These are phyloP conservation scores for Penicillium freii DNA, from an alignment of 2,329 filamentous ascomycete genomes.

Conservation along the genomic window DNA sequence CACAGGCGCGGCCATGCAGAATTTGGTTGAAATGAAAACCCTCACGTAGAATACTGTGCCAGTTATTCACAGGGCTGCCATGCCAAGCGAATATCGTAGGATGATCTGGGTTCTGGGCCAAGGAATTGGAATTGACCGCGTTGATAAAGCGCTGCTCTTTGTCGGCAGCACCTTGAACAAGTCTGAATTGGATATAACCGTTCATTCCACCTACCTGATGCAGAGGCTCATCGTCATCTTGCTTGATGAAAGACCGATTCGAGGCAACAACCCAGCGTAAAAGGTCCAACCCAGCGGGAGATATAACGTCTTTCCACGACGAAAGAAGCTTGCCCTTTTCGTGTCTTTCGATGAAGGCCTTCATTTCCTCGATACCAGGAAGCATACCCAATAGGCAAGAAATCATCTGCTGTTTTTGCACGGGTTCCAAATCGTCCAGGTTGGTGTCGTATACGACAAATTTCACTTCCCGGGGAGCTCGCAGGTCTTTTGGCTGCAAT, in stretches of 20 bases:
- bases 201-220: conserved; percentile 63
- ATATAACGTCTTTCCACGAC: conserved; percentile 60
- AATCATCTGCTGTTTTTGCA: conserved; percentile 33
- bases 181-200: conserved; percentile 75
- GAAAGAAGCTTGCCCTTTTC: conserved; percentile 39
- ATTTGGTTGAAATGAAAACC: conserved; percentile 70
- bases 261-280: conserved; percentile 88
- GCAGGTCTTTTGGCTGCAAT: not conserved
- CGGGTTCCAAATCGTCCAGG: conserved; percentile 39
- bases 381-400: conserved; percentile 40
- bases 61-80: conserved; percentile 72
- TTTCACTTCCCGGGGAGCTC: not conserved
- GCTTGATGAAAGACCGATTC: conserved; percentile 80
- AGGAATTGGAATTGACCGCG: conserved; percentile 51
- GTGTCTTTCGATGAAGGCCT: conserved; percentile 41
- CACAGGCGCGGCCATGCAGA: conserved; percentile 66
- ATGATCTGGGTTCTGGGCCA: conserved; percentile 44
- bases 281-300: conserved; percentile 64
- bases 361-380: conserved; percentile 43
- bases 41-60: conserved; percentile 85
- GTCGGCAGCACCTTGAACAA: conserved; percentile 83
- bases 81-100: conserved; percentile 86
- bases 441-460: conserved; percentile 38
- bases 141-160: conserved; percentile 74
- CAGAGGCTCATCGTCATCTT: conserved; percentile 52